A percentile compares a stretch with the other conserved stretches of the same genome.
Conservation (phyloP, 2,329 filamentous ascomycete species). For the Fusarium protoensiforme region DNA sequence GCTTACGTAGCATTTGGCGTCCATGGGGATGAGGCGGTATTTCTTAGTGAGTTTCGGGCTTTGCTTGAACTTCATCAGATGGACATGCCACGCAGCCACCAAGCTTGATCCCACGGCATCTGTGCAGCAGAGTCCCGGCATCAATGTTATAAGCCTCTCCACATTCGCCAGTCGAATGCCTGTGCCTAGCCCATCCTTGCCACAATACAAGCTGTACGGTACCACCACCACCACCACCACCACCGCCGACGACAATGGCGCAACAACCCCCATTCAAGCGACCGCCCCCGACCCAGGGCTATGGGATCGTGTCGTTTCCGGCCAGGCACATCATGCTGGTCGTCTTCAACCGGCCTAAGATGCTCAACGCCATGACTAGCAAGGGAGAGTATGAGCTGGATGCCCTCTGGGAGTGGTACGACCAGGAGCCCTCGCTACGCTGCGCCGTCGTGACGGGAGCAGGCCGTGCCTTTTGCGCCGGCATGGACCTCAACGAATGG, state of each 20-base stretch:
- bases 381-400: conserved; percentile 50
- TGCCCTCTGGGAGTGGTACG: conserved; percentile 68
- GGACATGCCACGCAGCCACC: conserved; percentile 9
- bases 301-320: conserved; percentile 40
- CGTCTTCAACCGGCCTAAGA: conserved; percentile 36
- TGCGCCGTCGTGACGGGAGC: conserved; percentile 72
- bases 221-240: conserved; percentile 1
- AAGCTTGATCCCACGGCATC: neutral
- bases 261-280: conserved; percentile 30
- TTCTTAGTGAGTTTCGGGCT: neutral
- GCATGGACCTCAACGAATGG: conserved; percentile 69
- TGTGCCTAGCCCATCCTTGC: neutral
- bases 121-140: neutral
- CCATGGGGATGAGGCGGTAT: neutral
- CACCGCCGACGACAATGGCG: conserved; percentile 19
- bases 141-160: neutral
- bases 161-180: conserved; percentile 12
- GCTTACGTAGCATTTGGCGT: conserved; percentile 15
- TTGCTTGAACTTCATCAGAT: neutral
- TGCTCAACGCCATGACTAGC: conserved; percentile 41
- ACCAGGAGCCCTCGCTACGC: conserved; percentile 68
- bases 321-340: conserved; percentile 40
- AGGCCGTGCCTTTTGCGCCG: conserved; percentile 74
- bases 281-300: conserved; percentile 31
- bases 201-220: neutral